Percentiles rank a stretch among this genome's conserved stretches.
Evolutionary conservation across 2,329 filamentous ascomycete genomes (phyloP).

Genomic region (Neocucurbitaria cava): DNA sequence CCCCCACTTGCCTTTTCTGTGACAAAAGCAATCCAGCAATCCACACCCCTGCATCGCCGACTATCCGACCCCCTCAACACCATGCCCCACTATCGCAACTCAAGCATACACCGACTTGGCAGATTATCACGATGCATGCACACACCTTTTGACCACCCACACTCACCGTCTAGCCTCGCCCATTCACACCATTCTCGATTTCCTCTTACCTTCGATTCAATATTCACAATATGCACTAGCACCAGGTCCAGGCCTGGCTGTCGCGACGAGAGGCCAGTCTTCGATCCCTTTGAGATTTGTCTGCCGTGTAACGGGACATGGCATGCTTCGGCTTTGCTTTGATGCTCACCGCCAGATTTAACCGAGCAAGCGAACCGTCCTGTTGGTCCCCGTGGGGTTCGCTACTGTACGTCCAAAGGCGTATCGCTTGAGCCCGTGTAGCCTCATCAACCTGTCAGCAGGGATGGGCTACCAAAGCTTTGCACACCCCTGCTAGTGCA

Average conservation of each 20-base stretch:
- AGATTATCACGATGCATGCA: slow-evolving; percentile 20
- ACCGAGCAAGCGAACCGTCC: slow-evolving; percentile 15
- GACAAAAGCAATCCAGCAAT: slow-evolving; percentile 18
- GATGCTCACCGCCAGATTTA: slow-evolving; percentile 30
- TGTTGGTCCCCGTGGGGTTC: slow-evolving; percentile 19
- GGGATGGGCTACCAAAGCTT: neutral
- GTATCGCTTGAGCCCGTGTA: slow-evolving; percentile 19
- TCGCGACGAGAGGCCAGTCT: neutral
- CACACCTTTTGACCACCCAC: too few species aligned
- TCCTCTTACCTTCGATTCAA: neutral
- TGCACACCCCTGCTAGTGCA: slow-evolving; percentile 2
- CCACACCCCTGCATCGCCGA: slow-evolving; percentile 28
- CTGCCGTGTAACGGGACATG: slow-evolving; percentile 19
- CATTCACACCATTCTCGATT: neutral
- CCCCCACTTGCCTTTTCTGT: slow-evolving; percentile 41
- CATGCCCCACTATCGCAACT: slow-evolving; percentile 21
- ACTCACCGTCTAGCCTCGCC: neutral
- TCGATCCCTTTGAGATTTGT: neutral
- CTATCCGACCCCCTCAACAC: slow-evolving; percentile 38
- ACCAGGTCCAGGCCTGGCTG: neutral
- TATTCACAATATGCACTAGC: neutral
- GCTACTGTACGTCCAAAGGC: slow-evolving; percentile 6
- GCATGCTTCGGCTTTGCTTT: slow-evolving; percentile 31
- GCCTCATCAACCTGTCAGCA: slow-evolving; percentile 4
- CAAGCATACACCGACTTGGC: slow-evolving; percentile 14